These are phyloP conservation scores for Corynespora cassiicola DNA, from an alignment of 2,329 filamentous ascomycete species.

Conservation along the genomic window DNA sequence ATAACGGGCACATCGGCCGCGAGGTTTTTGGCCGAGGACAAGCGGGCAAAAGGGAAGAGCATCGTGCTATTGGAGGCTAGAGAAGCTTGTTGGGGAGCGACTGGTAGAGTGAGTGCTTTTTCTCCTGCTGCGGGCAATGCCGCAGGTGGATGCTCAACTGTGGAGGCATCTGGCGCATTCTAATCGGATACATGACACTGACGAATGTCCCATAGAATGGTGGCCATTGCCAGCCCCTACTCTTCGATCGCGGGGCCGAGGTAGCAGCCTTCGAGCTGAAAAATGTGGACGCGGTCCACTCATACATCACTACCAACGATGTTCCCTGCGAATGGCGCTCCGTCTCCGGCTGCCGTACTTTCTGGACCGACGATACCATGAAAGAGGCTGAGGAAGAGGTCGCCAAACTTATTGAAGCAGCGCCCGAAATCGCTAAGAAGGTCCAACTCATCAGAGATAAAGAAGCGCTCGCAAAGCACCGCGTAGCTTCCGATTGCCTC, in stretches of 20 bases:
- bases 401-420: slow-evolving; percentile 53
- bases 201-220: slow-evolving; percentile 49
- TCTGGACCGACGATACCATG: slow-evolving; percentile 65
- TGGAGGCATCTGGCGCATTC: too few relatives aligned
- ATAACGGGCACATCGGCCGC: slow-evolving; percentile 79
- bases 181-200: slow-evolving; percentile 8
- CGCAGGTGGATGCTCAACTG: too few relatives aligned
- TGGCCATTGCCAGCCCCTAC: slow-evolving; percentile 74
- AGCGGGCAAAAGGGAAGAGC: slow-evolving; percentile 52
- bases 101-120: slow-evolving; percentile 68
- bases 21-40: slow-evolving; percentile 61
- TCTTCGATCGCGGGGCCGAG: slow-evolving; percentile 66
- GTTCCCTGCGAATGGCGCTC: slow-evolving; percentile 75
- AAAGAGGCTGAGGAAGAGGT: slow-evolving; percentile 60
- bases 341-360: slow-evolving; percentile 68
- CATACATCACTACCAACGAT: slow-evolving; percentile 61
- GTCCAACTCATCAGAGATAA: slow-evolving; percentile 50
- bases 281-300: slow-evolving; percentile 68
- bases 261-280: slow-evolving; percentile 75
- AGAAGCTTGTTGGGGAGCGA: slow-evolving; percentile 84
- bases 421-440: slow-evolving; percentile 63
- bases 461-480: slow-evolving; percentile 58
- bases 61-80: slow-evolving; percentile 78
- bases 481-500: slow-evolving; percentile 54
- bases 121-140: too few relatives aligned